These are phyloP conservation scores for Alectoria sarmentosa DNA, from an alignment of 495 filamentous ascomycete genomes.

Conservation along the genomic window DNA sequence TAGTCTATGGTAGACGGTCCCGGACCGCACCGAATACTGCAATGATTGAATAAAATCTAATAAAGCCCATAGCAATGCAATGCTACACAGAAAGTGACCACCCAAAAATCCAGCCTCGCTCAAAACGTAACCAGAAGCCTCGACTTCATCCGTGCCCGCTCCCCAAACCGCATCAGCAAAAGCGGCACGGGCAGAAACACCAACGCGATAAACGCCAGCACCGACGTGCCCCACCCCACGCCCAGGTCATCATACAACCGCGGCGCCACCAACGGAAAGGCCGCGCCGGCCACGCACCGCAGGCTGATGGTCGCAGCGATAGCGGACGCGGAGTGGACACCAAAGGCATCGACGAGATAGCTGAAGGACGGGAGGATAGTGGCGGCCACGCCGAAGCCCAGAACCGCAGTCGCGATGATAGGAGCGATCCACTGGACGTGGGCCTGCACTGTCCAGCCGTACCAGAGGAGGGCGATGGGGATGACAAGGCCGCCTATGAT, in stretches of 20 bases:
- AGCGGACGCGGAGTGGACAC: constrained; percentile 35
- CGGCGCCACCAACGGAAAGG: constrained; percentile 38
- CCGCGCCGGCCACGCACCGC: neutral
- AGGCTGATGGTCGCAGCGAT: neutral
- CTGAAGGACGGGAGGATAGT: constrained; percentile 46
- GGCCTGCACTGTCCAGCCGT: constrained; percentile 27
- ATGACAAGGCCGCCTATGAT: constrained; percentile 15
- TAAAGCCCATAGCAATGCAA: too few relatives aligned
- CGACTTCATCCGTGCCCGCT: neutral
- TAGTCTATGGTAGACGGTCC: too few relatives aligned
- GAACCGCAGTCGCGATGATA: constrained; percentile 25
- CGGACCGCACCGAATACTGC: too few relatives aligned
- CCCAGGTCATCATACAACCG: constrained; percentile 48
- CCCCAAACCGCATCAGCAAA: neutral
- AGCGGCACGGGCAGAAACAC: constrained; percentile 41
- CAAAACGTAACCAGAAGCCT: neutral
- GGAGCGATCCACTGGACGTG: constrained; percentile 32
- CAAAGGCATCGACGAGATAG: constrained; percentile 54
- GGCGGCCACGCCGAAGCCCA: constrained; percentile 21
- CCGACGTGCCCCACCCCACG: constrained; percentile 51
- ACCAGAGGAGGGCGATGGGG: constrained; percentile 29
- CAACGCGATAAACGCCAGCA: constrained; percentile 49
- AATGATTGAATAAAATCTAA: too few relatives aligned
- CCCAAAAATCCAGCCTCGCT: neutral
- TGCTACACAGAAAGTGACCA: too few relatives aligned